Percentiles rank a stretch among this genome's conserved stretches.
Evolutionary conservation across 2,329 filamentous ascomycete genomes (phyloP).

Genomic region (Paecilomyces sp.): DNA sequence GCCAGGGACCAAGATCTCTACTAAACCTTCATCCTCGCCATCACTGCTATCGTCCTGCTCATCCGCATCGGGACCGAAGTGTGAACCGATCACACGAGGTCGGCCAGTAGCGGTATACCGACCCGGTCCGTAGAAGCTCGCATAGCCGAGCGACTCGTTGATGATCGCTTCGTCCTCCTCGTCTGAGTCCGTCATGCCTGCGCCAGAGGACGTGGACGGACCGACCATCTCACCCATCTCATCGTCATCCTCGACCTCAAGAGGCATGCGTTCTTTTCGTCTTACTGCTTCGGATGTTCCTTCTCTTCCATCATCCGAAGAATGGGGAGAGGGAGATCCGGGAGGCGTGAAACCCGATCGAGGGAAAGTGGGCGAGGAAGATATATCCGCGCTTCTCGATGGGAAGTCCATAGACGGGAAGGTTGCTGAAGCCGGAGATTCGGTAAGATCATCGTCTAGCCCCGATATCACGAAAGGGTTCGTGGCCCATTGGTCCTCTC

Average conservation of each 20-base stretch:
- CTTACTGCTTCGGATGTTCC: conserved; percentile 28
- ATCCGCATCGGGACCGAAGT: conserved; percentile 21
- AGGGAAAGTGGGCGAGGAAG: conserved; percentile 28
- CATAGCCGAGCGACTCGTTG: conserved; percentile 62
- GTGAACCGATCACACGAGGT: conserved; percentile 21
- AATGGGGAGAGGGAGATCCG: conserved; percentile 32
- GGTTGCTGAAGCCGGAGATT: conserved; percentile 16
- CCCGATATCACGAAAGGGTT: conserved; percentile 33
- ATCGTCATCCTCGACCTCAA: conserved; percentile 53
- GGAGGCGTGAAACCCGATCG: conserved; percentile 32
- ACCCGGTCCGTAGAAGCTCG: conserved; percentile 51
- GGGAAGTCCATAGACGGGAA: conserved; percentile 26
- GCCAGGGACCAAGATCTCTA: conserved; percentile 39
- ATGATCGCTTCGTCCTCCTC: conserved; percentile 48
- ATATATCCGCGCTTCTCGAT: conserved; percentile 15
- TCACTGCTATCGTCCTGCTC: conserved; percentile 37
- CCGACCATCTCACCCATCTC: conserved; percentile 44
- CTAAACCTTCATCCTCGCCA: conserved; percentile 35
- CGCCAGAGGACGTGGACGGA: conserved; percentile 30
- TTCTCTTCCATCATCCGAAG: conserved; percentile 33
- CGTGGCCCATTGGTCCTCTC: conserved; percentile 23
- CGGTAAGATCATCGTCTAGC: conserved; percentile 25
- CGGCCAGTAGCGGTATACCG: conserved; percentile 37
- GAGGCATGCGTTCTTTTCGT: conserved; percentile 43
- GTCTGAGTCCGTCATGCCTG: conserved; percentile 44